phyloP scores from a whole-genome alignment of 78 protist genomes.

The Polysphondylium violaceum region DNA sequence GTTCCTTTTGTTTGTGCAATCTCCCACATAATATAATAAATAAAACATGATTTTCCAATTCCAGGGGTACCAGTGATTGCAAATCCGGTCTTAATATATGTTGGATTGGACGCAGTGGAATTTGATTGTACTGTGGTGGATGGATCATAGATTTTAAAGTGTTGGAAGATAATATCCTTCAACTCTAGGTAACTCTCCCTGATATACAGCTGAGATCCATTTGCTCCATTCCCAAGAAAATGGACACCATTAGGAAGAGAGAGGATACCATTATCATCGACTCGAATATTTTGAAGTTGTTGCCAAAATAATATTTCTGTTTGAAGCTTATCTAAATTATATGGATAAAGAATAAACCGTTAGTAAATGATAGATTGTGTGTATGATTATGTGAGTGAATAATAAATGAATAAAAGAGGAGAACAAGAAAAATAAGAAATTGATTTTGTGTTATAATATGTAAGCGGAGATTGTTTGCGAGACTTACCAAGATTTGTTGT shows the following conservation, averaged over 20 bases:
- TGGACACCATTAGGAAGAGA: conserved; percentile 5
- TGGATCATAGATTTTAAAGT: background rate
- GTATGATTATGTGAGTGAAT: too few species aligned
- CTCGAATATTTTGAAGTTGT: background rate
- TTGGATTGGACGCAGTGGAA: too few species aligned
- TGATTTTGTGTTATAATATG: too few species aligned
- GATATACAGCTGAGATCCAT: conserved; percentile 2
- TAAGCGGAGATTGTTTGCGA: too few species aligned
- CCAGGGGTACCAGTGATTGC: conserved; percentile 30
- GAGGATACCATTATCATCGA: background rate
- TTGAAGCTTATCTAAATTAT: too few species aligned
- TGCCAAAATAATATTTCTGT: too few species aligned
- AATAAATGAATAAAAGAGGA: too few species aligned
- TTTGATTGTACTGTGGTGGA: background rate
- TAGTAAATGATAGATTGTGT: too few species aligned
- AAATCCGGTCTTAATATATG: background rate
- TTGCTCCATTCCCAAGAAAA: background rate
- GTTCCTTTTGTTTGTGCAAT: background rate
- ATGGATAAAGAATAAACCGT: too few species aligned
- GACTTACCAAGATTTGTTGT: too few species aligned
- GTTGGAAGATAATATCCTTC: background rate
- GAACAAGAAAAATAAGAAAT: too few species aligned
- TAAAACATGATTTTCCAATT: conserved; percentile 8
- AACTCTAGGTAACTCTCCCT: conserved; percentile 7
- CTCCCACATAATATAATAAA: conserved; percentile 14